Evolutionary conservation across 2,329 filamentous ascomycete species (phyloP).

Genomic region (Alternaria postmessia): DNA sequence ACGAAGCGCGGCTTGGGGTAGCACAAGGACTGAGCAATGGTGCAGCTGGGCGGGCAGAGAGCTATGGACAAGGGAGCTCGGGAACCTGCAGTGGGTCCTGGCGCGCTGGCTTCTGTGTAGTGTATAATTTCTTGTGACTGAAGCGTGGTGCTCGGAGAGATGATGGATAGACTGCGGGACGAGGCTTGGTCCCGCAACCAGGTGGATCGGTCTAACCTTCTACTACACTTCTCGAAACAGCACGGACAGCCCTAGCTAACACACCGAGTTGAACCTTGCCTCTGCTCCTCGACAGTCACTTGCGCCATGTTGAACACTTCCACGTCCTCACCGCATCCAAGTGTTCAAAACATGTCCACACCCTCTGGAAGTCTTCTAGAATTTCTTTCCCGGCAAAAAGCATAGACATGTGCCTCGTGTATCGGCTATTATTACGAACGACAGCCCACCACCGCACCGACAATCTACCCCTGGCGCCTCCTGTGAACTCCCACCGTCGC

Average conservation of each 20-base stretch:
- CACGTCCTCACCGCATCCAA: background rate
- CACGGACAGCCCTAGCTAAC: slow-evolving; percentile 2
- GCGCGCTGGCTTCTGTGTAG: background rate
- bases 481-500: slow-evolving; percentile 15
- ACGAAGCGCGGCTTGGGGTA: slow-evolving; percentile 6
- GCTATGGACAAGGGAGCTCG: slow-evolving; percentile 4
- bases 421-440: slow-evolving; percentile 8
- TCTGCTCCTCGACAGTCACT: background rate
- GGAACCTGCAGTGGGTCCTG: slow-evolving; percentile 7
- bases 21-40: slow-evolving; percentile 14
- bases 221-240: slow-evolving; percentile 22
- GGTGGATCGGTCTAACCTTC: slow-evolving; percentile 18
- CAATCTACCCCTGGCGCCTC: slow-evolving; percentile 8
- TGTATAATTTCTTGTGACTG: slow-evolving; percentile 10
- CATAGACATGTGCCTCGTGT: slow-evolving; percentile 6
- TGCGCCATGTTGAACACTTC: background rate
- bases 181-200: slow-evolving; percentile 24
- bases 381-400: slow-evolving; percentile 7
- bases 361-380: slow-evolving; percentile 4
- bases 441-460: slow-evolving; percentile 6
- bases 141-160: slow-evolving; percentile 22
- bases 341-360: background rate
- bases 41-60: background rate
- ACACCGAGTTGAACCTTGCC: slow-evolving; percentile 1
- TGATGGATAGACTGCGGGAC: slow-evolving; percentile 22